Base-by-base conservation (phyloP, 1,284 basidiomycete species). In the Xanthoconium separans region DNA sequence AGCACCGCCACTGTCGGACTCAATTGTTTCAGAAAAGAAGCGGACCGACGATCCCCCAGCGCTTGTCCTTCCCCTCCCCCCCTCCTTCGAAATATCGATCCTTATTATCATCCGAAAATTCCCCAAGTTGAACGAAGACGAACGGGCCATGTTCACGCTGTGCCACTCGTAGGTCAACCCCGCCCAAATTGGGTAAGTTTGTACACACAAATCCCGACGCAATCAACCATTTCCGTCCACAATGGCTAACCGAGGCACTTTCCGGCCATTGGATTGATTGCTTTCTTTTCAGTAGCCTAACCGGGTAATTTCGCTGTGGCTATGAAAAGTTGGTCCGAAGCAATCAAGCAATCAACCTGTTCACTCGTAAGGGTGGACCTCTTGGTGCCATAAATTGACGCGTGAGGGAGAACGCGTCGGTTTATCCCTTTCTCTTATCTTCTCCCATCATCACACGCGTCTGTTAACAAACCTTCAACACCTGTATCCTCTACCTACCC, bases 271-370 rank as follows among this genome's bases (percentile, higher is more conserved):
- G 41, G 54, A 30, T 55, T 13, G 63, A 70, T 64, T 66, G 57
- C 61, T 53, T 36, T 43, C 52, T 41, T n/a, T 18, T 42, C 46
- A 24, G 3, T 58, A 24, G 30, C 63, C 50, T 54, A 40, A 61
- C 50, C n/a, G 53, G 57, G 56, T 56, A 66, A 58, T 51, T 64
- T 48, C 36, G 11, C 41, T 50, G 63, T 62, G 61, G 65, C 55
- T 55, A 22, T 57, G 57, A 57, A 56, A 61, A 53, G 44, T 58
- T 55, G 31, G 31, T 55, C 34, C 37, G 51, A 67, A 44, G 57
- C 65, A 70, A 67, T 67, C 65, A 53, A 24, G n/a, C n/a, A n/a
- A n/a, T n/a, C n/a, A n/a, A n/a, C 29, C 51, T 7, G 31, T 53
- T 22, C 54, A 51, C 37, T 56, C 55, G 58, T 42, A 40, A 46